A percentile compares a stretch with the other conserved stretches of the same genome.
Evolutionary conservation across 2,329 filamentous ascomycete genomes (phyloP).

Genomic region (Phaeosphaeria sp.): DNA sequence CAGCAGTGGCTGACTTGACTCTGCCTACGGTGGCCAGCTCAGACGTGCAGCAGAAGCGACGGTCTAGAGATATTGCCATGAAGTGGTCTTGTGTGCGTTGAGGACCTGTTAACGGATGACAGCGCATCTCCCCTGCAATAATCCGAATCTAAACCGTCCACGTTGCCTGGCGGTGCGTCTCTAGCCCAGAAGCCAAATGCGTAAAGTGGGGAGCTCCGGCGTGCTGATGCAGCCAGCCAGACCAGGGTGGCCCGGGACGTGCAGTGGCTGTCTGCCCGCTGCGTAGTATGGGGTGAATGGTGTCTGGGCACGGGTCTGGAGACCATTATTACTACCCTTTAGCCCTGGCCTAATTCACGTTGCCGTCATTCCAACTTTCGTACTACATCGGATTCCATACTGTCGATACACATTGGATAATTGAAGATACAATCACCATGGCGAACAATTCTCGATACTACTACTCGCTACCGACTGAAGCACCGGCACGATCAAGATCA

Average conservation of each 20-base stretch:
- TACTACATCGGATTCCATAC: slow-evolving; percentile 20
- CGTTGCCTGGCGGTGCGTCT: slow-evolving; percentile 45
- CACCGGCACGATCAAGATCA: slow-evolving; percentile 42
- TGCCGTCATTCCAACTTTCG: slow-evolving; percentile 21
- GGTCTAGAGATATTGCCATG: slow-evolving; percentile 34
- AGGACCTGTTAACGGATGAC: slow-evolving; percentile 47
- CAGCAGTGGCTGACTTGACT: slow-evolving; percentile 22
- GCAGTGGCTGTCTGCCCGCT: slow-evolving; percentile 36
- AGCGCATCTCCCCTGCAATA: slow-evolving; percentile 45
- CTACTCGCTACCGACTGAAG: slow-evolving; percentile 47
- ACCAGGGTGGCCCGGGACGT: slow-evolving; percentile 38
- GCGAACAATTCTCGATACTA: slow-evolving; percentile 45
- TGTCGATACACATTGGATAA: slow-evolving; percentile 10
- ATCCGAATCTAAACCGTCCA: slow-evolving; percentile 44
- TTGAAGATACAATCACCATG: slow-evolving; percentile 35
- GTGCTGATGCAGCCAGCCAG: slow-evolving; percentile 44
- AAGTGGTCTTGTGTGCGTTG: slow-evolving; percentile 32
- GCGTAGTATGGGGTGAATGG: slow-evolving; percentile 49
- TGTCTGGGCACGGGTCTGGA: slow-evolving; percentile 40
- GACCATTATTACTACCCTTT: slow-evolving; percentile 39
- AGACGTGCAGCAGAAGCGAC: slow-evolving; percentile 32
- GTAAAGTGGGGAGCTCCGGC: slow-evolving; percentile 39
- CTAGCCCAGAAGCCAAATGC: slow-evolving; percentile 39
- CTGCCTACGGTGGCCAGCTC: slow-evolving; percentile 33
- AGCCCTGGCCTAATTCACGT: slow-evolving; percentile 16